Percentiles rank a stretch among this genome's conserved stretches.
Conservation (phyloP, 352 stramenopile genomes). For the Globisporangium cylindrosporum region DNA sequence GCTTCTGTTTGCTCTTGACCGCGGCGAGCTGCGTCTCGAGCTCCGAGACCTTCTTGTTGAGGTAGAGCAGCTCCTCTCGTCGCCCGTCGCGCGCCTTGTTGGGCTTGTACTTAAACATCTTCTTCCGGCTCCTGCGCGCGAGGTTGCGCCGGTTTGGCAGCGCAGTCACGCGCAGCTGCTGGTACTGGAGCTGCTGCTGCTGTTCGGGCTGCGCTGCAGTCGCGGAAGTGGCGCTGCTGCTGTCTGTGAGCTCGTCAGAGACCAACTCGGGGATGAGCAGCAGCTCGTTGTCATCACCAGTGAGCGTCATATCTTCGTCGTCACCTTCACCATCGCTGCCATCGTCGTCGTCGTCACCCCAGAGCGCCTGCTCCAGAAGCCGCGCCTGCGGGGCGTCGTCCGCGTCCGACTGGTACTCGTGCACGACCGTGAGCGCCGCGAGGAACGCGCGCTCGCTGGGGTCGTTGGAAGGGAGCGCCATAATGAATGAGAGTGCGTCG, state of each 20-base stretch:
- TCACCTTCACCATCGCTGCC: background rate
- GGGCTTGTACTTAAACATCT: conserved; percentile 32
- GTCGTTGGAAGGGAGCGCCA: background rate
- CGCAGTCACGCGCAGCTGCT: conserved; percentile 10
- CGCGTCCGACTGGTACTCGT: background rate
- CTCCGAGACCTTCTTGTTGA: conserved; percentile 37
- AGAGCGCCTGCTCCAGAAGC: conserved; percentile 15
- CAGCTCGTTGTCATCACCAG: background rate
- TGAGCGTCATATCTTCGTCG: background rate
- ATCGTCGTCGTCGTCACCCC: conserved; percentile 11
- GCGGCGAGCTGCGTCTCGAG: conserved; percentile 35
- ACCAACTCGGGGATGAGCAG: conserved; percentile 3
- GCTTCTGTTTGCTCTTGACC: conserved; percentile 23
- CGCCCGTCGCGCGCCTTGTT: conserved; percentile 38
- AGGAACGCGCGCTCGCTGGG: conserved; percentile 2
- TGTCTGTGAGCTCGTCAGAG: background rate
- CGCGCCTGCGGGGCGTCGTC: background rate
- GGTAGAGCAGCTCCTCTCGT: conserved; percentile 39
- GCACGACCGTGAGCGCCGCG: conserved; percentile 3
- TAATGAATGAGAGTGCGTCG: background rate
- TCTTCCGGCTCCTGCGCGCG: conserved; percentile 17
- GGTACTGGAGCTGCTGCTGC: conserved; percentile 1
- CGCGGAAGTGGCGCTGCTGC: background rate
- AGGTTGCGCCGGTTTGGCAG: conserved; percentile 11
- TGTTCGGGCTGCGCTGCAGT: background rate